These are phyloP conservation scores for Saturnispora saitoi DNA, from an alignment of 805 yeast species.

Conservation along the genomic window DNA sequence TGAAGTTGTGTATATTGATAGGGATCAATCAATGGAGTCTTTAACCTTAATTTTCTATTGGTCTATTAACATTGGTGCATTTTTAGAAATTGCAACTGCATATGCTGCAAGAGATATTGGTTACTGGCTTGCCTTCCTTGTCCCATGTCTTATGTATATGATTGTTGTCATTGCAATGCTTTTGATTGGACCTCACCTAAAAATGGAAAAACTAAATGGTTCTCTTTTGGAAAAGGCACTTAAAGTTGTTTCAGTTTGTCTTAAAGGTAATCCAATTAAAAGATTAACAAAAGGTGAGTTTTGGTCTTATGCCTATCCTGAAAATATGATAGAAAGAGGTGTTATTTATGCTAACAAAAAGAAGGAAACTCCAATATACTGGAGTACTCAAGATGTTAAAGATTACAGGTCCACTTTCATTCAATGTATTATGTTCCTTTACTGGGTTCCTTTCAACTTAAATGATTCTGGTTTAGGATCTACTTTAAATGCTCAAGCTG, in stretches of 20 bases:
- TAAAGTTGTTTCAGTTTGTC: conserved; percentile 36
- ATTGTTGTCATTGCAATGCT: conserved; percentile 43
- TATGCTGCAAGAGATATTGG: conserved; percentile 45
- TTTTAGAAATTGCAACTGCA: conserved; percentile 43
- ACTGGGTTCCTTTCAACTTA: conserved; percentile 31
- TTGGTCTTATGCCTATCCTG: conserved; percentile 44
- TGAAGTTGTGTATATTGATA: conserved; percentile 51
- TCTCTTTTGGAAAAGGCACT: conserved; percentile 38
- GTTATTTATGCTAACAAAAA: conserved; percentile 23
- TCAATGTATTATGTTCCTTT: conserved; percentile 39
- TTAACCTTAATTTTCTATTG: conserved; percentile 42
- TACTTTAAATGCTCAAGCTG: conserved; percentile 44
- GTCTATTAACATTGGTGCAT: conserved; percentile 49
- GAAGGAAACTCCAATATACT: conserved; percentile 27
- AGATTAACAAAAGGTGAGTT: conserved; percentile 35
- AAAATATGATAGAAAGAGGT: conserved; percentile 38
- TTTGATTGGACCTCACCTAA: conserved; percentile 26
- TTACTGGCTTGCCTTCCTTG: conserved; percentile 46
- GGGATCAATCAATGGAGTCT: conserved; percentile 34
- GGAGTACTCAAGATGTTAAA: conserved; percentile 39
- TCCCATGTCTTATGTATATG: conserved; percentile 48
- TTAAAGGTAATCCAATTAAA: conserved; percentile 34
- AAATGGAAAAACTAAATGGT: conserved; percentile 33
- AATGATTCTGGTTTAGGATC: conserved; percentile 44
- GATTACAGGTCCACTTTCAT: conserved; percentile 37